phyloP scores from a whole-genome alignment of 192 early-diverging fungal genomes.

The Gigaspora rosea region DNA sequence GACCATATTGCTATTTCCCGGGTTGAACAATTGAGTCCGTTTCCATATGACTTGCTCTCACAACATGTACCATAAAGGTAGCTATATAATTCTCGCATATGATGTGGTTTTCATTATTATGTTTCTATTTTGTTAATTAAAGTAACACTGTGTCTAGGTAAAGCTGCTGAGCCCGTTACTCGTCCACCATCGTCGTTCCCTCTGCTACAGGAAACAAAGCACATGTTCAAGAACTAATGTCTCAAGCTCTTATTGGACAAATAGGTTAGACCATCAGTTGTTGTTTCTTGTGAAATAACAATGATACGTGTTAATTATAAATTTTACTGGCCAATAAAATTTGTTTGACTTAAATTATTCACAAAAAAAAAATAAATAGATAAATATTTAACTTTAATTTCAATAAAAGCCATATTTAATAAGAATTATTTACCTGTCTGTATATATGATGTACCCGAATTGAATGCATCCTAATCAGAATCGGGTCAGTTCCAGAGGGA shows the following conservation, averaged over 20 bases:
- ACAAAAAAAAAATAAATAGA: too few species aligned
- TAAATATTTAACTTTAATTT: too few species aligned
- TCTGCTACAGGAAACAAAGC: too few species aligned
- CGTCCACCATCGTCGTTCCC: conserved; percentile 88
- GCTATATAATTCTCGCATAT: conserved; percentile 33
- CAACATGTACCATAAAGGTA: conserved; percentile 70
- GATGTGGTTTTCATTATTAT: neutral
- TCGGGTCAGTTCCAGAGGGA: too few species aligned
- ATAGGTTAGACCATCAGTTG: conserved; percentile 63
- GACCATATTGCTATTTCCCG: conserved; percentile 88
- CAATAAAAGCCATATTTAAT: too few species aligned
- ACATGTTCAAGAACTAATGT: conserved; percentile 72
- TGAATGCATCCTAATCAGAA: too few species aligned
- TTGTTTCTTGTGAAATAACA: conserved; percentile 51
- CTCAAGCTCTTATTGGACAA: conserved; percentile 72
- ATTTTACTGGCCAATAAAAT: too few species aligned
- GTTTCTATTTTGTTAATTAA: neutral
- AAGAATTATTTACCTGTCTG: too few species aligned
- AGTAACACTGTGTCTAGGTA: conserved; percentile 29
- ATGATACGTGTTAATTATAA: neutral
- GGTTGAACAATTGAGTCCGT: too few species aligned
- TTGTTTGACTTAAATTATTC: too few species aligned
- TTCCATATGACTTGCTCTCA: conserved; percentile 83
- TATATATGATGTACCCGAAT: too few species aligned
- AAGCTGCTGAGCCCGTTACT: conserved; percentile 44